Evolutionary conservation across 2,329 filamentous ascomycete genomes (phyloP).

Genomic region (Exserohilum turcica): DNA sequence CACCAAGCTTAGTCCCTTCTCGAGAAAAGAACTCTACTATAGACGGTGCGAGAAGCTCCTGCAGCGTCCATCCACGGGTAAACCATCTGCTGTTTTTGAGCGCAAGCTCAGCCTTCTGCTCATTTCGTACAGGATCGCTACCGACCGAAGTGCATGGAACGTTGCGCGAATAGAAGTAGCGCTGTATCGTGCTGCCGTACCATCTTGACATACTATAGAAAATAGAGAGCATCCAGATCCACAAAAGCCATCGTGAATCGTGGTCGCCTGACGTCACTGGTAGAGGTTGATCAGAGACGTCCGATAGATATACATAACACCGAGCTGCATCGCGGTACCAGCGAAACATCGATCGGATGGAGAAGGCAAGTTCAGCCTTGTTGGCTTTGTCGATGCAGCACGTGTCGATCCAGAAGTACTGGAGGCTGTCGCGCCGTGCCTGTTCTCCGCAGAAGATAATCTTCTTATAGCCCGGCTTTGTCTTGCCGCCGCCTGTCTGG

Average conservation of each 20-base stretch:
- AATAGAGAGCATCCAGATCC: no score
- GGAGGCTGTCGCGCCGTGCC: background rate
- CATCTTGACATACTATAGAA: no score
- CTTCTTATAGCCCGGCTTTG: constrained; percentile 8
- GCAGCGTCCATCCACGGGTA: background rate
- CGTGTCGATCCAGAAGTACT: constrained; percentile 12
- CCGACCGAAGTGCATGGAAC: no score
- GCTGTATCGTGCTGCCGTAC: no score
- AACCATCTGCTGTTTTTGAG: constrained; percentile 1
- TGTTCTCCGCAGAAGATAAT: constrained; percentile 3
- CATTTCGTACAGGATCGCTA: background rate
- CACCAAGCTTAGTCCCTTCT: constrained; percentile 14
- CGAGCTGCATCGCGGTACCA: background rate
- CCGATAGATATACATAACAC: background rate
- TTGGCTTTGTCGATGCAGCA: background rate
- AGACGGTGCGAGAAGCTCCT: constrained; percentile 19
- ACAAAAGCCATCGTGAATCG: background rate
- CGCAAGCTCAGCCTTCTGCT: background rate
- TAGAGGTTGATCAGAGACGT: background rate
- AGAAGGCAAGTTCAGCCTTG: background rate
- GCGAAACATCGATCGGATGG: constrained; percentile 4
- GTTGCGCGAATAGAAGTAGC: no score
- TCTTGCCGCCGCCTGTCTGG: constrained; percentile 5
- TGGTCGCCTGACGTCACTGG: background rate
- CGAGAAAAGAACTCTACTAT: constrained; percentile 22